These are phyloP conservation scores for Acer campestre DNA, from an alignment of 345 rosid species.

Conservation along the genomic window DNA sequence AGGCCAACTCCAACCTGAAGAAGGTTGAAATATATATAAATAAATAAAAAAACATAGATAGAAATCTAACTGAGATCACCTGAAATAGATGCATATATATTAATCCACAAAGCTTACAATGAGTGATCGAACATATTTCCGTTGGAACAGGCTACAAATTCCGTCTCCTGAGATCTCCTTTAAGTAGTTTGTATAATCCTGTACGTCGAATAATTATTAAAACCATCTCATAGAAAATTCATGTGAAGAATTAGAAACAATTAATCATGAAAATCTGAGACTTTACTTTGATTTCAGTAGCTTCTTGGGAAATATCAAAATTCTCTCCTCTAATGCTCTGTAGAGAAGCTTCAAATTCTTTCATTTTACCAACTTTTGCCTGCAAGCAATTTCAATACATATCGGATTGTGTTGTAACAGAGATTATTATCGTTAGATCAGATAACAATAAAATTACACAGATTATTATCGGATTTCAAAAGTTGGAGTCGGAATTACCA, in stretches of 20 bases:
- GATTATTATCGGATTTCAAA: too few species aligned
- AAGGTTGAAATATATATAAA: not conserved
- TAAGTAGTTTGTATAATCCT: conserved; percentile 35
- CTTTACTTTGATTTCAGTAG: conserved; percentile 10
- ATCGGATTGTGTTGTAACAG: not conserved
- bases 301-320: conserved; percentile 29
- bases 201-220: not conserved
- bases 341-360: conserved; percentile 35
- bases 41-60: not conserved
- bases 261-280: not conserved
- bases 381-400: conserved; percentile 10
- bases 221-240: not conserved
- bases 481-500: conserved; percentile 24
- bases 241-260: not conserved
- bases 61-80: not conserved
- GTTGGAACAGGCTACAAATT: conserved; percentile 23
- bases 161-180: conserved; percentile 21
- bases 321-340: conserved; percentile 33
- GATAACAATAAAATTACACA: not conserved
- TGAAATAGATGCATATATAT: not conserved
- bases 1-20: conserved; percentile 46
- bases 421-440: not conserved
- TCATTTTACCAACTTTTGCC: conserved; percentile 42
- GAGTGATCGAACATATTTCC: conserved; percentile 29
- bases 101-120: not conserved